phyloP scores from a whole-genome alignment of 1,284 basidiomycete species.

The Cryptococcus wingfieldii region DNA sequence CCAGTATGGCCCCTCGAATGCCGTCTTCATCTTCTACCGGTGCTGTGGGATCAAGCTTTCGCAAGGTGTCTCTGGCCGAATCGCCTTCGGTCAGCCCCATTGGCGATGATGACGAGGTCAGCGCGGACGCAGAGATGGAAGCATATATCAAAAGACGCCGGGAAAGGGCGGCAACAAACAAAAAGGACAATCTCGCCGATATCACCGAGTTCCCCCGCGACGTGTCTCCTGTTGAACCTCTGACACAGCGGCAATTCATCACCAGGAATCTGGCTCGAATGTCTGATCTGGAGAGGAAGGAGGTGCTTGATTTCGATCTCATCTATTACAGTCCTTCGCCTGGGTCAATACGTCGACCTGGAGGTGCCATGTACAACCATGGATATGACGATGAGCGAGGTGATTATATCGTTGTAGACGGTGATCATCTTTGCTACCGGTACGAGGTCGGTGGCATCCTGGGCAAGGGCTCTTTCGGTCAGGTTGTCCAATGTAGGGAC shows the following conservation, averaged over 20 bases:
- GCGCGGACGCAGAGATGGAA: slow-evolving; percentile 95
- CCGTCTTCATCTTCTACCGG: slow-evolving; percentile 41
- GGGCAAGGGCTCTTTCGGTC: slow-evolving; percentile 97
- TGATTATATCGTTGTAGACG: slow-evolving; percentile 85
- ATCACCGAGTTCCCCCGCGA: slow-evolving; percentile 91
- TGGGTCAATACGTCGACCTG: slow-evolving; percentile 32
- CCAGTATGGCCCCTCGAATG: slow-evolving; percentile 22
- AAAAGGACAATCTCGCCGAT: slow-evolving; percentile 78
- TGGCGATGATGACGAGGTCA: slow-evolving; percentile 77
- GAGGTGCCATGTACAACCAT: slow-evolving; percentile 83
- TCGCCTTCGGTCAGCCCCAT: slow-evolving; percentile 54
- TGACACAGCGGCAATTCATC: slow-evolving; percentile 58
- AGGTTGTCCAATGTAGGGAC: slow-evolving; percentile 93
- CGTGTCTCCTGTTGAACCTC: slow-evolving; percentile 63
- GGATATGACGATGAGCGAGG: slow-evolving; percentile 98
- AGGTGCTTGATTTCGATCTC: slow-evolving; percentile 80
- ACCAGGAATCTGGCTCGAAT: slow-evolving; percentile 55
- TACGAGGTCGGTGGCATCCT: slow-evolving; percentile 91
- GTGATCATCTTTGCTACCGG: slow-evolving; percentile 92
- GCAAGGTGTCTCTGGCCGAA: slow-evolving; percentile 44
- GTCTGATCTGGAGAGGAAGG: slow-evolving; percentile 82
- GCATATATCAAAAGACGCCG: slow-evolving; percentile 88
- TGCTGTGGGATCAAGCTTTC: slow-evolving; percentile 18
- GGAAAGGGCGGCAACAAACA: slow-evolving; percentile 66
- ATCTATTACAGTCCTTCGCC: slow-evolving; percentile 62